These are phyloP conservation scores for Limtongia smithiae DNA, from an alignment of 805 yeast species.

Conservation along the genomic window DNA sequence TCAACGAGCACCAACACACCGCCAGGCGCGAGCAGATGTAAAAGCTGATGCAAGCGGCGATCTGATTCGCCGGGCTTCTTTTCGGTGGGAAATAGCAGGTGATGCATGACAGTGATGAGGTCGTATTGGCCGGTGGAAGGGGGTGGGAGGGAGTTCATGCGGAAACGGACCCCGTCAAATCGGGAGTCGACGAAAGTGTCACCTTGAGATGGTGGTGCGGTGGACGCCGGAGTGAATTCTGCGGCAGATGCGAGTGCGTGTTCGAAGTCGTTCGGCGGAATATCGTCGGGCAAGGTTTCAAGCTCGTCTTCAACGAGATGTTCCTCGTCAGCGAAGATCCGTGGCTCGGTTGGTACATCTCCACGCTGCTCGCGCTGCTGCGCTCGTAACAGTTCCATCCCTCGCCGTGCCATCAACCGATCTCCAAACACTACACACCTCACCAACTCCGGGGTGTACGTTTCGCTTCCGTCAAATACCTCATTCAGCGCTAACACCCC, in stretches of 20 bases:
- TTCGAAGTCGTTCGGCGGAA: neutral
- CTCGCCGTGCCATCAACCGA: constrained; percentile 72
- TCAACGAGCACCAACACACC: constrained; percentile 80
- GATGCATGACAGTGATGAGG: constrained; percentile 78
- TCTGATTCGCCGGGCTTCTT: constrained; percentile 74
- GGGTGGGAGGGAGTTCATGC: constrained; percentile 12
- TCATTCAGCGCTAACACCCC: constrained; percentile 88
- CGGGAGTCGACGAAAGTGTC: constrained; percentile 3
- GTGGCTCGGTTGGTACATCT: neutral
- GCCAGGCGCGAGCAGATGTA: constrained; percentile 63
- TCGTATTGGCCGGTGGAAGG: constrained; percentile 52
- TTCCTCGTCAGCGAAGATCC: neutral
- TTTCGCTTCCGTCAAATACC: constrained; percentile 55
- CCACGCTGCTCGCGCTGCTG: constrained; percentile 40
- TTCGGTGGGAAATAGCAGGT: constrained; percentile 57
- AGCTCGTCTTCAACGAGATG: neutral
- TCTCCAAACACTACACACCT: constrained; percentile 71
- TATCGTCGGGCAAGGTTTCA: neutral
- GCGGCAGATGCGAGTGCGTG: too few relatives aligned
- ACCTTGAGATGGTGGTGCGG: neutral
- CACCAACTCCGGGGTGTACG: constrained; percentile 56
- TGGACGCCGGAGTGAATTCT: neutral
- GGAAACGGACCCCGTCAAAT: constrained; percentile 14
- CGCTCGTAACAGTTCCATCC: constrained; percentile 69
- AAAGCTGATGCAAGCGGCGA: constrained; percentile 53